Percentiles rank a stretch among this genome's conserved stretches.
These are phyloP conservation scores for Cinnamomum chago DNA, from an alignment of 164 flowering plant species.

Conservation along the genomic window DNA sequence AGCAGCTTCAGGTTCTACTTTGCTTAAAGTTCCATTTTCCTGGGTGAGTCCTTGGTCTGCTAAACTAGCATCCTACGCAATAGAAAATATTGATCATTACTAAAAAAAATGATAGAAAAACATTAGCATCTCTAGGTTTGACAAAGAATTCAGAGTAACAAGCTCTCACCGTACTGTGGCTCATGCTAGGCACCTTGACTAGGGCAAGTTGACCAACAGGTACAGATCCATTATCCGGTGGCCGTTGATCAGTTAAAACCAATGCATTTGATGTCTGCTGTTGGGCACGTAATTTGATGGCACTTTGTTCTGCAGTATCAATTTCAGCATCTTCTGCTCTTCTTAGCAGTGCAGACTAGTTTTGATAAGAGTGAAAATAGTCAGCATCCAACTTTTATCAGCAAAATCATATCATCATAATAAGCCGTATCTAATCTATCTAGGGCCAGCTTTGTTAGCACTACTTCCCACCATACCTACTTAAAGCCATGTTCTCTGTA, in stretches of 20 bases:
- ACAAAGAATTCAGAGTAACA: not conserved
- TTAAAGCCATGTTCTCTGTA: too few species aligned
- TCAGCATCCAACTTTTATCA: not conserved
- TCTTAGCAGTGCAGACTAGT: constrained; percentile 82
- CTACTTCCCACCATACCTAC: too few species aligned
- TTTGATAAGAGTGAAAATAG: not conserved
- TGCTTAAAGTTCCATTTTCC: constrained; percentile 59
- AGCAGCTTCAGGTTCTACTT: constrained; percentile 55
- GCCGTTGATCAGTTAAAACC: constrained; percentile 67
- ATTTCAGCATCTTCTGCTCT: constrained; percentile 90
- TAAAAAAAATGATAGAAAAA: not conserved
- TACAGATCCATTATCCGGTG: constrained; percentile 54
- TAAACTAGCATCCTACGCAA: constrained; percentile 46
- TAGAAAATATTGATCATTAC: not conserved
- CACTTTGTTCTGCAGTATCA: constrained; percentile 98
- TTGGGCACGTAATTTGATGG: constrained; percentile 80
- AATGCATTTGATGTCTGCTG: constrained; percentile 89
- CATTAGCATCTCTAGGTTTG: not conserved
- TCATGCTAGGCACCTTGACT: constrained; percentile 69
- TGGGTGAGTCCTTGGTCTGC: constrained; percentile 34
- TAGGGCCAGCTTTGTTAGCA: too few species aligned
- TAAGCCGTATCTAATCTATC: too few species aligned
- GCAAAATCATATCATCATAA: too few species aligned
- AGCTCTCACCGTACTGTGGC: constrained; percentile 45
- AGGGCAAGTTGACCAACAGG: constrained; percentile 55